These are phyloP conservation scores for Erysimum cheiri DNA, from an alignment of 441 rosid species.

Conservation along the genomic window DNA sequence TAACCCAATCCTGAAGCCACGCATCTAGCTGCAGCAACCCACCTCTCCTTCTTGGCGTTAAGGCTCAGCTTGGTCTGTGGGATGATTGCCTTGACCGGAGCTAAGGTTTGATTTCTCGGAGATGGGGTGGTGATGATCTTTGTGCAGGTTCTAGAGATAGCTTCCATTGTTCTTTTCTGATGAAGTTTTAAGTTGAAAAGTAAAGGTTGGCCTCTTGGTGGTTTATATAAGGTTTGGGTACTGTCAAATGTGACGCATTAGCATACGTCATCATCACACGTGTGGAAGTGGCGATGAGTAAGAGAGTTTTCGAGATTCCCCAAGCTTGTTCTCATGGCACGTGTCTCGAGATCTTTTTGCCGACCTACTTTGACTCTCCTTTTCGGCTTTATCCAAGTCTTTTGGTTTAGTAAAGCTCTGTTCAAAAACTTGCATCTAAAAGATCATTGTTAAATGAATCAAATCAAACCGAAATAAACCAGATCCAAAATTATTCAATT, in stretches of 20 bases:
- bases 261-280: slow-evolving; percentile 37
- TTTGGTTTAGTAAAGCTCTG: slow-evolving; percentile 12
- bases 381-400: slow-evolving; percentile 7
- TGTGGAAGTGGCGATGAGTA: slow-evolving; percentile 34
- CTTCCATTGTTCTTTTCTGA: slow-evolving; percentile 34
- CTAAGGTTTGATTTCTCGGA: slow-evolving; percentile 12
- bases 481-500: neutral
- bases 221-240: slow-evolving; percentile 37
- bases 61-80: slow-evolving; percentile 14
- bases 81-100: neutral
- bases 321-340: slow-evolving; percentile 25
- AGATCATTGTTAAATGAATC: neutral
- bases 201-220: slow-evolving; percentile 3
- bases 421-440: slow-evolving; percentile 24
- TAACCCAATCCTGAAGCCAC: slow-evolving; percentile 43
- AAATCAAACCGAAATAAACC: neutral
- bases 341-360: slow-evolving; percentile 26
- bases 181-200: slow-evolving; percentile 4
- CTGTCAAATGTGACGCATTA: slow-evolving; percentile 33
- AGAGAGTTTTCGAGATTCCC: slow-evolving; percentile 37
- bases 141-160: slow-evolving; percentile 32
- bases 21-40: slow-evolving; percentile 36
- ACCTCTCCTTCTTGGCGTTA: slow-evolving; percentile 10
- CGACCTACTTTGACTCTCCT: slow-evolving; percentile 34
- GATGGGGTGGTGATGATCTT: slow-evolving; percentile 35